A percentile compares a stretch with the other conserved stretches of the same genome.
phyloP scores from a whole-genome alignment of 345 rosid genomes.

The Populus davidiana region DNA sequence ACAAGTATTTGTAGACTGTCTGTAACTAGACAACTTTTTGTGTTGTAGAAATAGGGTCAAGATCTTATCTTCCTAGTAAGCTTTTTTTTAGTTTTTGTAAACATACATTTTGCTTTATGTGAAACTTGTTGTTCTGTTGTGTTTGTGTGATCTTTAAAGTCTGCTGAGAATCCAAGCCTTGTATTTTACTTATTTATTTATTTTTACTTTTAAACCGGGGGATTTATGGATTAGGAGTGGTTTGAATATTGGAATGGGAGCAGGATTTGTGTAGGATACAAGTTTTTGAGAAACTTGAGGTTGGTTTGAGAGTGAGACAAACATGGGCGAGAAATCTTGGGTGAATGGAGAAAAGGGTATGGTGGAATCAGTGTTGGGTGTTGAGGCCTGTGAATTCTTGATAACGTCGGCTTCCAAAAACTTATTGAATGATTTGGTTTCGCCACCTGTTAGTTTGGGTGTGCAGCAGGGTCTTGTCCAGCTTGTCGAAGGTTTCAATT shows the following conservation, averaged over 20 bases:
- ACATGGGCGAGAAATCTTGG: constrained; percentile 74
- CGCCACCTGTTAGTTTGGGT: constrained; percentile 52
- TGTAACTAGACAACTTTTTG: not conserved
- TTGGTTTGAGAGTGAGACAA: constrained; percentile 17
- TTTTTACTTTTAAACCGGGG: not conserved
- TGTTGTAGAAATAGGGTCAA: not conserved
- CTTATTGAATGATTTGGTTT: constrained; percentile 33
- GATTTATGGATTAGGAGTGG: not conserved
- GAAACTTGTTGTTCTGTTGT: not conserved
- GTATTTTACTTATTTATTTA: no score
- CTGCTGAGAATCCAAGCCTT: not conserved
- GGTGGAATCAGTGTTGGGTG: constrained; percentile 75
- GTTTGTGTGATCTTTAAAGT: not conserved
- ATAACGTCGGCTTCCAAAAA: constrained; percentile 50
- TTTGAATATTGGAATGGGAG: not conserved
- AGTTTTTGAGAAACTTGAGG: constrained; percentile 6
- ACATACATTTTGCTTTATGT: not conserved
- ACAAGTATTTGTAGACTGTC: not conserved
- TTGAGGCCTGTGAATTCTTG: constrained; percentile 70
- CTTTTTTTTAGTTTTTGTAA: not conserved
- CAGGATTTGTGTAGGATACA: not conserved
- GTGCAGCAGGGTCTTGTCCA: constrained; percentile 59
- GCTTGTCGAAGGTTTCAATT: constrained; percentile 61
- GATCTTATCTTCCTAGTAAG: not conserved
- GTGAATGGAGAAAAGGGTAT: constrained; percentile 54